Conservation (phyloP, 352 stramenopile genomes). For the Phytophthora tubulina region DNA sequence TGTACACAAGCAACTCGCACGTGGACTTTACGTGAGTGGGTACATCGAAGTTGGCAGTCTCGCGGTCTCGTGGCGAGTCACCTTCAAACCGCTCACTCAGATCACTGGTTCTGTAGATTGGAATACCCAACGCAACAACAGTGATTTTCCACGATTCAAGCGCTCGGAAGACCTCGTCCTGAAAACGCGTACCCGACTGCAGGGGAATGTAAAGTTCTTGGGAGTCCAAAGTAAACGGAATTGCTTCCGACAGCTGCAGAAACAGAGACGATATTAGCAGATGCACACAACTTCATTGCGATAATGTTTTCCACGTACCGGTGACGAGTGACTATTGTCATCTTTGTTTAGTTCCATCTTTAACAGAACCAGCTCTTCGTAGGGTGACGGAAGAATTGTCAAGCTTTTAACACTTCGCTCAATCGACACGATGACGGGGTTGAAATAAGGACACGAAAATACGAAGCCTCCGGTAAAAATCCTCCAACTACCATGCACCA, state of each 20-base stretch:
- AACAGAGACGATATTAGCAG: not conserved
- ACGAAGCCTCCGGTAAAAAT: slow-evolving; percentile 69
- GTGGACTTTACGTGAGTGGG: slow-evolving; percentile 26
- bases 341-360: slow-evolving; percentile 61
- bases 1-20: slow-evolving; percentile 38
- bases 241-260: slow-evolving; percentile 43
- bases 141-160: slow-evolving; percentile 68
- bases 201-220: slow-evolving; percentile 60
- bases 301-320: slow-evolving; percentile 28
- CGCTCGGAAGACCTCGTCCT: slow-evolving; percentile 68
- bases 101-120: slow-evolving; percentile 66
- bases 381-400: slow-evolving; percentile 53
- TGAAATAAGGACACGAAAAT: slow-evolving; percentile 64
- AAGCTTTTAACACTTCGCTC: slow-evolving; percentile 62
- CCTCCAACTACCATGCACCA: slow-evolving; percentile 59
- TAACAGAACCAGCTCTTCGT: slow-evolving; percentile 77
- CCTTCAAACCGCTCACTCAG: slow-evolving; percentile 49
- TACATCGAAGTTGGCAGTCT: slow-evolving; percentile 27
- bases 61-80: slow-evolving; percentile 49
- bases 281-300: not conserved
- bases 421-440: slow-evolving; percentile 74
- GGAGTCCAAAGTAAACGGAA: slow-evolving; percentile 49
- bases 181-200: slow-evolving; percentile 68
- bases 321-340: slow-evolving; percentile 21
- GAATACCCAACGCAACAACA: slow-evolving; percentile 51